Percentiles rank a stretch among this genome's conserved stretches.
Evolutionary conservation across 78 protist genomes (phyloP).

Genomic region (Dictyostelium purpureum): DNA sequence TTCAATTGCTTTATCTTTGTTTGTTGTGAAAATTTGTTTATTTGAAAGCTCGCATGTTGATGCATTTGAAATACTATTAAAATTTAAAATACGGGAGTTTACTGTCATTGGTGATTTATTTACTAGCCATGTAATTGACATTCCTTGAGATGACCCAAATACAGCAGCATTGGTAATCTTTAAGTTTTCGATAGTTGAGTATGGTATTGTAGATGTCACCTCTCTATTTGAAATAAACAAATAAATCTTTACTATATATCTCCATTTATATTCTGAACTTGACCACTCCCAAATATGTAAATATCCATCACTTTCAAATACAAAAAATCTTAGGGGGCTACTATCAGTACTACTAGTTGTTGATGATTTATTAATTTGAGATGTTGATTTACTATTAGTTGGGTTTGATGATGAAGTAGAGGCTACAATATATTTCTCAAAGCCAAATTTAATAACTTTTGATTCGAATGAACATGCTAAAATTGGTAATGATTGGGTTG

Average conservation of each 20-base stretch:
- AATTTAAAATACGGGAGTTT: background rate
- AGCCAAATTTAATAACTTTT: slow-evolving; percentile 11
- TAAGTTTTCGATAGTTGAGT: background rate
- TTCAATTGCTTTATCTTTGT: background rate
- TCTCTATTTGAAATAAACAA: slow-evolving; percentile 2
- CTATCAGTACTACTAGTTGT: background rate
- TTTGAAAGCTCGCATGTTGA: background rate
- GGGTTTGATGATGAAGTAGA: background rate
- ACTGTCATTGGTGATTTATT: background rate
- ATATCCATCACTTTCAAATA: slow-evolving; percentile 43
- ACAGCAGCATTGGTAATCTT: background rate
- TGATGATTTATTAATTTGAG: background rate
- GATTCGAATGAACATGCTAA: slow-evolving; percentile 50
- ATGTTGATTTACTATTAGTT: background rate
- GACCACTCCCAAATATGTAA: slow-evolving; percentile 62
- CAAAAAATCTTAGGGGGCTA: slow-evolving; percentile 51
- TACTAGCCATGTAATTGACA: background rate
- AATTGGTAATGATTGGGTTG: slow-evolving; percentile 12
- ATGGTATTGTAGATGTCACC: background rate
- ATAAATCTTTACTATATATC: slow-evolving; percentile 17
- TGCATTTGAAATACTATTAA: background rate
- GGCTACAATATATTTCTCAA: background rate
- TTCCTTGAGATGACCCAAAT: slow-evolving; percentile 32
- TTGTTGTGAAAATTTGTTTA: background rate
- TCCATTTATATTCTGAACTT: slow-evolving; percentile 37